Evolutionary conservation across 805 yeast species (phyloP).

Genomic region (Ogataea zsoltii): DNA sequence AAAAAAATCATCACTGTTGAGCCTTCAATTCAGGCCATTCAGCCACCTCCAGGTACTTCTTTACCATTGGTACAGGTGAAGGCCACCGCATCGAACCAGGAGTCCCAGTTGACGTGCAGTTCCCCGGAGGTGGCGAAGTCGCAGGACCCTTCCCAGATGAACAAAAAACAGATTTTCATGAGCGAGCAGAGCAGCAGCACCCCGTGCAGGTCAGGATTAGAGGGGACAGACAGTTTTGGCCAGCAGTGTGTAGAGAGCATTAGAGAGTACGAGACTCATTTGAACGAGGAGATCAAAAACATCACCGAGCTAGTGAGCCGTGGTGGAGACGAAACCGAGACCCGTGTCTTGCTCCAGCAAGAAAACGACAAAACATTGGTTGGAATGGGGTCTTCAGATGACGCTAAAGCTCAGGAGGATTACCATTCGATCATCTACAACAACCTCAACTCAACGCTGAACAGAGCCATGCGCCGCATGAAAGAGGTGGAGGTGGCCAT

Average conservation of each 20-base stretch:
- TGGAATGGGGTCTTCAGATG: not conserved
- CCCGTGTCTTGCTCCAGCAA: not conserved
- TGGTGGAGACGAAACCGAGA: not conserved
- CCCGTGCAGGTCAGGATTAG: not conserved
- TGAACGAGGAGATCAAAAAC: slow-evolving; percentile 2
- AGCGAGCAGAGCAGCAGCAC: not conserved
- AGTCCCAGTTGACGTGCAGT: not conserved
- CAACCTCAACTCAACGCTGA: slow-evolving; percentile 12
- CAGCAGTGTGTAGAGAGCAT: not conserved
- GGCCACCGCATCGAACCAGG: slow-evolving; percentile 4
- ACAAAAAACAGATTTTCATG: not conserved
- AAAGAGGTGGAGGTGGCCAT: slow-evolving; percentile 17
- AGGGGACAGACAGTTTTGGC: not conserved
- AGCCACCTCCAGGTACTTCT: slow-evolving; percentile 2
- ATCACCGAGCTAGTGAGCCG: slow-evolving; percentile 1
- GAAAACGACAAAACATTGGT: slow-evolving; percentile 9
- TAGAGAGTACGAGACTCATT: slow-evolving; percentile 1
- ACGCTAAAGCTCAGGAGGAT: not conserved
- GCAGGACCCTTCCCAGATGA: slow-evolving; percentile 1
- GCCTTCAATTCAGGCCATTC: slow-evolving; percentile 4
- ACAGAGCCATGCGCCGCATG: slow-evolving; percentile 15
- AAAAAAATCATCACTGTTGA: not conserved
- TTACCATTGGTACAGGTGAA: slow-evolving; percentile 2
- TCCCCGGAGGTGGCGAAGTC: not conserved
- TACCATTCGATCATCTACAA: slow-evolving; percentile 1